A percentile compares a stretch with the other conserved stretches of the same genome.
These are phyloP conservation scores for Hemerocallis citrina DNA, from an alignment of 106 monocot genomes.

Conservation along the genomic window DNA sequence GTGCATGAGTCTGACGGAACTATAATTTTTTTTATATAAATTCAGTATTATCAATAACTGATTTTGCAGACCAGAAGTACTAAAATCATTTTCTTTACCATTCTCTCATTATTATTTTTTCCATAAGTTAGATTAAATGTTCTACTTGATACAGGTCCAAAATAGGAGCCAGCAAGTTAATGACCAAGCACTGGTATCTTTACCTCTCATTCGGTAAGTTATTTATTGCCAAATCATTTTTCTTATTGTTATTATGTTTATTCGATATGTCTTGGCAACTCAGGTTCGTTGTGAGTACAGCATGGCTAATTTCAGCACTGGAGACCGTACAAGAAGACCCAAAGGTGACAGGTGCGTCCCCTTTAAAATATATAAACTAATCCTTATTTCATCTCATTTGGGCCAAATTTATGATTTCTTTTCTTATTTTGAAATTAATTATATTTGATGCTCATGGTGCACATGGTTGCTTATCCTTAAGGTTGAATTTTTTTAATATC, in stretches of 20 bases:
- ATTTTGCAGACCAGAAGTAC: no score
- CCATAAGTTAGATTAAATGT: not conserved
- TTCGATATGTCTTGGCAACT: not conserved
- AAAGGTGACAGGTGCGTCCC: constrained; percentile 86
- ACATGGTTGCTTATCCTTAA: not conserved
- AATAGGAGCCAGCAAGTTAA: constrained; percentile 69
- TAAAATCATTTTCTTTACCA: no score
- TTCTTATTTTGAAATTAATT: not conserved
- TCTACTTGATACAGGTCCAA: constrained; percentile 45
- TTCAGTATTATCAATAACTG: no score
- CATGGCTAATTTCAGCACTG: constrained; percentile 97
- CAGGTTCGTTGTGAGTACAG: constrained; percentile 95
- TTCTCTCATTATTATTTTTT: no score
- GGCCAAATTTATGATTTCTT: not conserved
- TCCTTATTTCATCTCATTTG: not conserved
- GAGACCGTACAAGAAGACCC: constrained; percentile 75
- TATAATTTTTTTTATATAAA: no score
- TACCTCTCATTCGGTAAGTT: not conserved
- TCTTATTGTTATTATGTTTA: not conserved
- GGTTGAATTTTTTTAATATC: not conserved
- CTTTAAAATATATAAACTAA: not conserved
- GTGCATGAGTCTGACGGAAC: no score
- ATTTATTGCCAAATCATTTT: not conserved
- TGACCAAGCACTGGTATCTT: constrained; percentile 69
- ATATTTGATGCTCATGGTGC: not conserved